phyloP scores from a whole-genome alignment of 2,329 filamentous ascomycete genomes.

The Gaeumannomyces tritici region DNA sequence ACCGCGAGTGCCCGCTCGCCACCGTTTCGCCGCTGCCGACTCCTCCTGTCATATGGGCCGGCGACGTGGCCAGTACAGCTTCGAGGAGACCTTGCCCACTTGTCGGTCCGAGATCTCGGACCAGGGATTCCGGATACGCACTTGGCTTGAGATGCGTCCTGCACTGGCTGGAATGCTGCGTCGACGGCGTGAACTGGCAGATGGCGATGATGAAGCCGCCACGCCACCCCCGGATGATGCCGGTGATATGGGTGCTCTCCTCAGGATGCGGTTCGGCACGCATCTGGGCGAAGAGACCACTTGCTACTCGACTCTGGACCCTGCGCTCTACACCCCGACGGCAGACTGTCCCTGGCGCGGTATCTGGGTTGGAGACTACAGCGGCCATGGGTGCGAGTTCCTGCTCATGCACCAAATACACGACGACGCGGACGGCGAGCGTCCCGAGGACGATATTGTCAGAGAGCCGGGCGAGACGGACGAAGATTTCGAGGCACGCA shows the following conservation, averaged over 20 bases:
- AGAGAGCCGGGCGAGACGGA: conserved; percentile 31
- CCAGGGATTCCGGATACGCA: conserved; percentile 61
- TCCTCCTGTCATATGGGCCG: conserved; percentile 9
- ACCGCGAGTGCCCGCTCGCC: conserved; percentile 51
- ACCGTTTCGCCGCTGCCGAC: conserved; percentile 35
- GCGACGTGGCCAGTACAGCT: background rate
- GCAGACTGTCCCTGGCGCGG: conserved; percentile 73
- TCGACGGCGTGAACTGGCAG: background rate
- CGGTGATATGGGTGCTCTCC: conserved; percentile 5
- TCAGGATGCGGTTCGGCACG: conserved; percentile 24
- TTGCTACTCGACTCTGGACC: conserved; percentile 64
- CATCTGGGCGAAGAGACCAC: conserved; percentile 45
- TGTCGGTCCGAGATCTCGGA: conserved; percentile 54
- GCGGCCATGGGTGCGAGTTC: conserved; percentile 81
- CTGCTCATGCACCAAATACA: conserved; percentile 61
- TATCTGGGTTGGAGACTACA: conserved; percentile 89
- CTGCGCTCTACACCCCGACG: conserved; percentile 71
- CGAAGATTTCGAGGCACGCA: conserved; percentile 33
- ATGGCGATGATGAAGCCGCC: background rate
- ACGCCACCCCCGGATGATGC: background rate
- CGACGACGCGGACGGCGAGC: conserved; percentile 25
- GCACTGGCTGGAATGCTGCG: background rate
- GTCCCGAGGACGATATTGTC: conserved; percentile 25
- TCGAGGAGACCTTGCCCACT: conserved; percentile 14
- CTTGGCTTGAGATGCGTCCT: conserved; percentile 60